Conservation (phyloP, 2,329 filamentous ascomycete species). For the Trematosphaeria pertusa region DNA sequence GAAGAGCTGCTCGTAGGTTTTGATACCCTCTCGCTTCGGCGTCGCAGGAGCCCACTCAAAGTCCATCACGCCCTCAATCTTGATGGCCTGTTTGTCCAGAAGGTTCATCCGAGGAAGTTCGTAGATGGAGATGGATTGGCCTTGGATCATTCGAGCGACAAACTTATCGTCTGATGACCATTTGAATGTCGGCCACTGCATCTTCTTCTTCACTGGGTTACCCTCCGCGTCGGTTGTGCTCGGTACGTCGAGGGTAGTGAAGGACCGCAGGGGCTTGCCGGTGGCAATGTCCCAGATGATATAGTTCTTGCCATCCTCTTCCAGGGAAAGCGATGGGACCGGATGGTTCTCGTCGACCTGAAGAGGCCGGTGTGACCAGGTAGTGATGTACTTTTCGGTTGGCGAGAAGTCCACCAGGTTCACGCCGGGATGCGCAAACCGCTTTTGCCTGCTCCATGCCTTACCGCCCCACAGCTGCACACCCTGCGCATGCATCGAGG, state of each 20-base stretch:
- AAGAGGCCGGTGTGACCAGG: slow-evolving; percentile 95
- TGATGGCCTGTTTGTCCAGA: slow-evolving; percentile 88
- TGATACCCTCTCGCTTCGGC: slow-evolving; percentile 81
- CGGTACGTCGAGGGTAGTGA: slow-evolving; percentile 85
- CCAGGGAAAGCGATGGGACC: slow-evolving; percentile 72
- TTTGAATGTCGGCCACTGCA: slow-evolving; percentile 99
- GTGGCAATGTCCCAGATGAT: slow-evolving; percentile 97
- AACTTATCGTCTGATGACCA: slow-evolving; percentile 99
- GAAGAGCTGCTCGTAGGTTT: slow-evolving; percentile 92
- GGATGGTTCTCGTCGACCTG: slow-evolving; percentile 89
- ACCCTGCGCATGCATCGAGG: slow-evolving; percentile 93
- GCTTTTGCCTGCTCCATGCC: slow-evolving; percentile 87
- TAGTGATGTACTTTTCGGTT: slow-evolving; percentile 88
- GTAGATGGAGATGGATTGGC: slow-evolving; percentile 88
- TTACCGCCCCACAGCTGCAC: slow-evolving; percentile 96
- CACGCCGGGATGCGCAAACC: slow-evolving; percentile 94
- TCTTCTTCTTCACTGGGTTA: slow-evolving; percentile 81
- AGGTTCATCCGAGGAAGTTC: slow-evolving; percentile 89
- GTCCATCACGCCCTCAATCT: slow-evolving; percentile 95
- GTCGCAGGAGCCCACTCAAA: slow-evolving; percentile 96
- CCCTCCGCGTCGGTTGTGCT: slow-evolving; percentile 68
- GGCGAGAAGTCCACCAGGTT: slow-evolving; percentile 97
- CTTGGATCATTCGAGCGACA: slow-evolving; percentile 88
- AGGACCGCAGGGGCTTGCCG: slow-evolving; percentile 87
- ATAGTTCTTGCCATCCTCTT: slow-evolving; percentile 99